Evolutionary conservation across 768 basidiomycete species (phyloP).

Genomic region (Dioszegia hungarica): DNA sequence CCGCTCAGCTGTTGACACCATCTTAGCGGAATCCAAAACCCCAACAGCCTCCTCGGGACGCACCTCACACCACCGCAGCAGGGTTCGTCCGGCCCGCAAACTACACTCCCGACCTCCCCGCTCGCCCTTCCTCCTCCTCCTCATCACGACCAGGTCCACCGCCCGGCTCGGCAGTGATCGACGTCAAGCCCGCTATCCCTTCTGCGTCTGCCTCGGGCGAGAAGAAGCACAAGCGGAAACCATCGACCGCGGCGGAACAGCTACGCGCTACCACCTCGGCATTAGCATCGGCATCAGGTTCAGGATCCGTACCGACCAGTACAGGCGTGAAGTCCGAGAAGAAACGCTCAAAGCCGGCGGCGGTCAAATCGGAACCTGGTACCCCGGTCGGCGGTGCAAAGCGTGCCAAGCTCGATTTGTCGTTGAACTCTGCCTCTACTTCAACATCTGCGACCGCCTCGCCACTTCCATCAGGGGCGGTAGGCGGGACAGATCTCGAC

Average conservation of each 20-base stretch:
- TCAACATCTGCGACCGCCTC: not conserved
- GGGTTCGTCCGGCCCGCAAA: constrained; percentile 8
- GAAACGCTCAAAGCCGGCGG: not conserved
- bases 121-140: not conserved
- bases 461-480: not conserved
- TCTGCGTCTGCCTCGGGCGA: not conserved
- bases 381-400: too few relatives aligned
- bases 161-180: not conserved
- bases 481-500: constrained; percentile 19
- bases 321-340: too few relatives aligned
- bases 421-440: too few relatives aligned
- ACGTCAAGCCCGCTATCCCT: constrained; percentile 2
- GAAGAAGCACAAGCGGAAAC: not conserved
- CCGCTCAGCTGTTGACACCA: too few relatives aligned
- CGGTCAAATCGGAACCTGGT: not conserved
- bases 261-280: not conserved
- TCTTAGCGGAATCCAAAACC: too few relatives aligned
- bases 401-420: constrained; percentile 1
- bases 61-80: not conserved
- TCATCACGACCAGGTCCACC: not conserved
- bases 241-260: not conserved
- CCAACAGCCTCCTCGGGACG: not conserved
- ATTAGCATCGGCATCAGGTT: not conserved
- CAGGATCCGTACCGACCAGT: too few relatives aligned
- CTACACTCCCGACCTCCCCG: constrained; percentile 2